Base-by-base conservation (phyloP, 176 grass and related monocot genomes). In the Carex scoparia region DNA sequence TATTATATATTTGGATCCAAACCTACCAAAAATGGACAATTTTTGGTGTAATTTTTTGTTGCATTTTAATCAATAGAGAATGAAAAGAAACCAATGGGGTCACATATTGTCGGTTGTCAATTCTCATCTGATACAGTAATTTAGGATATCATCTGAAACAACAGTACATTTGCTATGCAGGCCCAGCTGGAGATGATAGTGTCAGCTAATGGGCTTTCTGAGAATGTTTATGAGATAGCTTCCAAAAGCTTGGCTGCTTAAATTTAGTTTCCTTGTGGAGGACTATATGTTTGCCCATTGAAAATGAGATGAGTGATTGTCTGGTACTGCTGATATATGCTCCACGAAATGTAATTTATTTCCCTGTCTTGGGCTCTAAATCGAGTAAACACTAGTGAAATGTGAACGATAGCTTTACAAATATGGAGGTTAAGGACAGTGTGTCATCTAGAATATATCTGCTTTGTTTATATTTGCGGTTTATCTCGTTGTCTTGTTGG, bases 181-280 rank as follows among this genome's bases (percentile, higher is more conserved):
- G 88, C 93, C 42, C 96, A 99, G 84, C 66, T 99, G 83, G 93
- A 95, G 84, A 92, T 88, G 96, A 92, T 95, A 30, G 80, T 99
- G 53, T 95, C 93, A n/a, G 91, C 88, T 53, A 95, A 94, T 84
- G 95, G 95, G n/a, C 86, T 98, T 4, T 98, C 95, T 3, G 95
- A 98, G 16, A 98, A 98, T 42, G 95, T 98, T 27, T 95, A 90
- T 61, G 95, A 98, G 89, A 95, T 98, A 60, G 91, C 93, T 82
- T 94, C 91, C 0, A 95, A 98, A 56, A 98, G 96, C 59, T 87
- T 98, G 93, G 91, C 89, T 55, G 91, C 73, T 79, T 98, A 87
- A 84, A 44, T 60, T 33, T 37, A 78, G n/a, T 46, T 14, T 44
- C 51, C 33, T 19, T 28, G 6, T 13, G 0, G 55, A 28, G 15